phyloP scores from a whole-genome alignment of 1,284 basidiomycete genomes.

The Bothia castanella region DNA sequence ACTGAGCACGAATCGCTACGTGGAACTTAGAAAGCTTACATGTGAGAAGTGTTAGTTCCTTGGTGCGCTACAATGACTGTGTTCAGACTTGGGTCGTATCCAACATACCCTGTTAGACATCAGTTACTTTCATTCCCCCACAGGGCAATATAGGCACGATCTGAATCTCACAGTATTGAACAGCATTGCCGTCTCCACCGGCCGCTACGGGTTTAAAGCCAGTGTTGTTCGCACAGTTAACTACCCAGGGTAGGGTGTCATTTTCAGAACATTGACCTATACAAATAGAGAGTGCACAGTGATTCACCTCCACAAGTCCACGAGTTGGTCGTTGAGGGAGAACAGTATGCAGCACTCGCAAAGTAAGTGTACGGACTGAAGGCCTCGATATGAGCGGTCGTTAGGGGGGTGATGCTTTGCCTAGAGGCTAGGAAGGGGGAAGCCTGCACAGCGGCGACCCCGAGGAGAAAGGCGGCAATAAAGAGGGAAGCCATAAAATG shows the following conservation, averaged over 20 bases:
- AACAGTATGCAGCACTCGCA: slow-evolving; percentile 55
- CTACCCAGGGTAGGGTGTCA: slow-evolving; percentile 27
- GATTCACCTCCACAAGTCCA: slow-evolving; percentile 58
- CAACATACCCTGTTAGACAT: slow-evolving; percentile 34
- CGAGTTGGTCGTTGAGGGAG: slow-evolving; percentile 38
- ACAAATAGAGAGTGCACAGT: neutral
- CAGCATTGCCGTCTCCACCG: slow-evolving; percentile 53
- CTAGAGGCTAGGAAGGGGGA: slow-evolving; percentile 24
- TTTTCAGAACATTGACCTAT: neutral
- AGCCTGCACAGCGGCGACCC: slow-evolving; percentile 15
- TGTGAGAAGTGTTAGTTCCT: slow-evolving; percentile 28
- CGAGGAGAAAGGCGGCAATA: slow-evolving; percentile 11
- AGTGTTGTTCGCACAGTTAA: slow-evolving; percentile 50
- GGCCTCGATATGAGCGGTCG: slow-evolving; percentile 39
- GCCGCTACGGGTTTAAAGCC: slow-evolving; percentile 53
- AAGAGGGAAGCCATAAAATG: slow-evolving; percentile 15
- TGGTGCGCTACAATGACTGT: slow-evolving; percentile 36
- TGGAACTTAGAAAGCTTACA: slow-evolving; percentile 19
- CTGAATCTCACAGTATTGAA: slow-evolving; percentile 45
- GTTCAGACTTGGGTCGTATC: slow-evolving; percentile 29
- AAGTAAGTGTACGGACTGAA: slow-evolving; percentile 55
- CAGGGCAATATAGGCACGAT: neutral
- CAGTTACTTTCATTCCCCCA: neutral
- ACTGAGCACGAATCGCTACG: neutral
- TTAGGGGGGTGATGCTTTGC: slow-evolving; percentile 40